Base-by-base conservation (phyloP, 2,329 filamentous ascomycete genomes). In the Curvularia spicifera region DNA sequence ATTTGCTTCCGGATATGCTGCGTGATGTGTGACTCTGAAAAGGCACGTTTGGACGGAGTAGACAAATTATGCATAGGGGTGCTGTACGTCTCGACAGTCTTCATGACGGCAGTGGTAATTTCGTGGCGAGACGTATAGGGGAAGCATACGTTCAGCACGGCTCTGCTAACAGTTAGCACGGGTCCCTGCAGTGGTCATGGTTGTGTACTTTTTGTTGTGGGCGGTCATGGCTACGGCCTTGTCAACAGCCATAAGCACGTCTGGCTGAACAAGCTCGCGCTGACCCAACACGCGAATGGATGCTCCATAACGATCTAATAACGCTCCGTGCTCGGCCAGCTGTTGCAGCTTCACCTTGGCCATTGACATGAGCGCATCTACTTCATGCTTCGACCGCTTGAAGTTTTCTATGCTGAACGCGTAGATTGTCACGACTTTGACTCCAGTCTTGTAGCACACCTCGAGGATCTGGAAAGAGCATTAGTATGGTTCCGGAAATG, bases 371-470 rank as follows among this genome's bases (percentile, higher is more conserved):
- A 99, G 81, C 29, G 92, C 93, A 73, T 97, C 93, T 8, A 99
- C 95, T 77, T 99, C 95, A 78, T 96, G 95, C 78, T 95, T 93
- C 22, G 93, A 94, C 5, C 95, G 88, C 77, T 98, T 97, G 82
- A 97, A 99, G 81, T 99, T 99, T 79, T 99, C 95, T 72, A 99
- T 97, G 74, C 92, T 97, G 80, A 99, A 99, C 15, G 95, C 95
- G 77, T 98, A 99, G 63, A 99, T 93, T 4, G 95, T 98, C 39
- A 99, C 94, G 8, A 96, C 92, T 77, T 95, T 94, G 63, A 99
- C 94, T 53, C 95, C 95, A 58, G 91, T 93, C 76, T 97, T 97
- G 83, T 98, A 99, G 84, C 95, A 98, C 54, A 99, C 91, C 78
- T 99, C 95, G 59, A 99, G 88, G 52, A 98, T 92, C 90, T 80